phyloP scores from a whole-genome alignment of 441 rosid genomes.

The Sinapis alba region DNA sequence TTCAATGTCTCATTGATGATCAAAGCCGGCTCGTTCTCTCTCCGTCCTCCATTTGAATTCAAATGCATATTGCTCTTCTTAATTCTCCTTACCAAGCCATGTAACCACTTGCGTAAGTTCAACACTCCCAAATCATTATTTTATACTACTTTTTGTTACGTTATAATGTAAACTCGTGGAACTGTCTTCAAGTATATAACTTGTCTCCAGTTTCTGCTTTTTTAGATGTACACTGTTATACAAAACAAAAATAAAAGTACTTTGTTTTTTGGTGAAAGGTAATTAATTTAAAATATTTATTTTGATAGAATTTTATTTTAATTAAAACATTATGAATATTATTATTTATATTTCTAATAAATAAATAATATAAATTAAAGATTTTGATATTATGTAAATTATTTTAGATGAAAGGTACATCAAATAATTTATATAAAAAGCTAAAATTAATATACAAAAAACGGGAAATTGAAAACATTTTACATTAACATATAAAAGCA shows the following conservation, averaged over 20 bases:
- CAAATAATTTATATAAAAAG: not conserved
- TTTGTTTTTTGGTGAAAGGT: not conserved
- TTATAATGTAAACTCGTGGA: conserved; percentile 1
- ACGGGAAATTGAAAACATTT: not conserved
- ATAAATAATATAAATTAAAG: too few relatives aligned
- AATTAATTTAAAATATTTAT: too few relatives aligned
- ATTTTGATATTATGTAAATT: too few relatives aligned
- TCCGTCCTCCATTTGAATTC: conserved; percentile 31
- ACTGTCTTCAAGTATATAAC: not conserved
- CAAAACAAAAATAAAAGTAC: not conserved
- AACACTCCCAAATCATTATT: not conserved
- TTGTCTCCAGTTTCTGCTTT: not conserved
- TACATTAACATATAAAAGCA: not conserved
- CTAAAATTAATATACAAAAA: not conserved
- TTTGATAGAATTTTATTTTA: not conserved
- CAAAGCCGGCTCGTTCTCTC: conserved; percentile 29
- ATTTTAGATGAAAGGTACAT: not conserved
- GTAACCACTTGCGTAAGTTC: not conserved
- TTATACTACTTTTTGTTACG: not conserved
- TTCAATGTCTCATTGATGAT: conserved; percentile 34
- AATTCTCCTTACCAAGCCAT: conserved; percentile 4
- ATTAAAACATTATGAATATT: too few relatives aligned
- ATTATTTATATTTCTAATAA: too few relatives aligned
- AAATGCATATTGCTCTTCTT: conserved; percentile 20
- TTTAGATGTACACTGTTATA: not conserved